Base-by-base conservation (phyloP, 2,329 filamentous ascomycete species). In the Colletotrichum tropicale region DNA sequence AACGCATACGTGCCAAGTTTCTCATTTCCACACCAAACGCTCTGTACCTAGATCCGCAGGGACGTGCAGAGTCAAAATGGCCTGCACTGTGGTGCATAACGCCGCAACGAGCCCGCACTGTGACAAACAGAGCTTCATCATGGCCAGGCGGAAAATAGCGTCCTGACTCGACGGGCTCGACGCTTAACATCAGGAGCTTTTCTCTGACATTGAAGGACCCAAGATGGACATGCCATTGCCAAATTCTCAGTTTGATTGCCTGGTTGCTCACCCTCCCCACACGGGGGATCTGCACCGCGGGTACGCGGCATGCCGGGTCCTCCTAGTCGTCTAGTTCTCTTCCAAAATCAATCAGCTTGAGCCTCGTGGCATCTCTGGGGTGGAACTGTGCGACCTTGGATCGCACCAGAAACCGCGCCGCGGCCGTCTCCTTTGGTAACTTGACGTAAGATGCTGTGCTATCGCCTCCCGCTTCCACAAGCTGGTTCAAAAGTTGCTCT, bases 351-450 rank as follows among this genome's bases (percentile, higher is more conserved):
- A 94, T 83, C 62, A 94, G 82, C 66, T 89, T 88, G 67, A 94
- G 82, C 80, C 85, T 88, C 56, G 86, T 89, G 16, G 92, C 91
- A 83, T 94, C 92, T 77, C 87, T 90, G 5, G 91, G 91, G 79
- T 94, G 91, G 78, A 93, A 93, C 78, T 92, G 89, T 5, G 92
- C 92, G 55, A 93, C 91, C 80, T 93, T 93, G 48, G 91, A 92
- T 71, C 92, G 85, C 38, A 93, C 90, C 26, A 94, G 84, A 79
- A 93, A 93, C 77, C 92, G 88, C 4, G 89, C 90, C 15, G 91
- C 90, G 4, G 92, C 91, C 61, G 91, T 91, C 80, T 94, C 92
- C 72, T 89, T 87, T 18, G 86, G 79, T n/a, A 93, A 84, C 64
- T 86, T 85, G 64, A 94, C 87, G 80, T 93, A 94, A 2, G 90